Evolutionary conservation across 352 stramenopile genomes (phyloP).

Genomic region (Albugo candida): DNA sequence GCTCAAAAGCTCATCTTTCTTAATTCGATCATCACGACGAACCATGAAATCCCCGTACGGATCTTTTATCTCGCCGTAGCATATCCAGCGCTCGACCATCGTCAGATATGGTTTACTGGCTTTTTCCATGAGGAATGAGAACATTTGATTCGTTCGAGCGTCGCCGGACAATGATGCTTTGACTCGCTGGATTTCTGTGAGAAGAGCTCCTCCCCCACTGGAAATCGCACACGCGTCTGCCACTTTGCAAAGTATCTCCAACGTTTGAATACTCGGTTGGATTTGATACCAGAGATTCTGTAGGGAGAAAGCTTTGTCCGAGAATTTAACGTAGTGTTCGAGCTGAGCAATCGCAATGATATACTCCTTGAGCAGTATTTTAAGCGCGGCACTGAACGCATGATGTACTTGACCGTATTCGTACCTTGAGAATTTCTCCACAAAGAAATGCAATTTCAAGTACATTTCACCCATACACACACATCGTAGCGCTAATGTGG

Average conservation of each 20-base stretch:
- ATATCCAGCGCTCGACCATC: conserved; percentile 83
- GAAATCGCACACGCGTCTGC: conserved; percentile 49
- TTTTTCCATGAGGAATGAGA: conserved; percentile 68
- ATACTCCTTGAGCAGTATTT: conserved; percentile 85
- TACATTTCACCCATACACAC: conserved; percentile 62
- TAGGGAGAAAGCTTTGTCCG: conserved; percentile 37
- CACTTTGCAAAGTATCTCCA: conserved; percentile 81
- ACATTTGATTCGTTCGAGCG: conserved; percentile 49
- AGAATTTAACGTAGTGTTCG: conserved; percentile 50
- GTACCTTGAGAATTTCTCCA: conserved; percentile 67
- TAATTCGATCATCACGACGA: conserved; percentile 45
- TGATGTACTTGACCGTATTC: conserved; percentile 89
- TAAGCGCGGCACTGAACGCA: conserved; percentile 83
- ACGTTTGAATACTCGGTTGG: conserved; percentile 79
- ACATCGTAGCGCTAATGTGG: conserved; percentile 39
- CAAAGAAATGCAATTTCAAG: conserved; percentile 47
- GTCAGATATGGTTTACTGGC: conserved; percentile 76
- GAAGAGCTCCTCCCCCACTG: conserved; percentile 75
- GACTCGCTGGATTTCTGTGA: conserved; percentile 80
- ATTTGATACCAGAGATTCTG: conserved; percentile 87
- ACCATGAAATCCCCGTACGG: conserved; percentile 87
- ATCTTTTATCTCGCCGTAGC: conserved; percentile 75
- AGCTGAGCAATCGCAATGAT: conserved; percentile 82
- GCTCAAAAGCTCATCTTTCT: conserved; percentile 64
- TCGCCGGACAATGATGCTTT: conserved; percentile 66